Conservation (phyloP, 306 rosid genomes). For the Prunus davidiana region DNA sequence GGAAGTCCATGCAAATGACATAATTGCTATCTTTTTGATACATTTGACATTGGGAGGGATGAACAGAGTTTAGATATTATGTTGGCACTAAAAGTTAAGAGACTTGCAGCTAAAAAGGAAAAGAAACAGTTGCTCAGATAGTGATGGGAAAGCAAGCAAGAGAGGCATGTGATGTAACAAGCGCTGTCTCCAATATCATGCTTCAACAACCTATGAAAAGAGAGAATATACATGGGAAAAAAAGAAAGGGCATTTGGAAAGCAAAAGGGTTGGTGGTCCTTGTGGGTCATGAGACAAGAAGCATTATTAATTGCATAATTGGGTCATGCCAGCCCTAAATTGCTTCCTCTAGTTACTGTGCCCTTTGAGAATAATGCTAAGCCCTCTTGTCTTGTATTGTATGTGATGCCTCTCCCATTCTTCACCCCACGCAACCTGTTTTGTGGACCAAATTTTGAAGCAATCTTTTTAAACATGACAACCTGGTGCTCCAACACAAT, state of each 20-base stretch:
- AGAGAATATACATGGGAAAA: conserved; percentile 12
- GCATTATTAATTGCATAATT: conserved; percentile 38
- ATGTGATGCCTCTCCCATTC: background rate
- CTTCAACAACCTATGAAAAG: conserved; percentile 30
- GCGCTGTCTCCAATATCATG: conserved; percentile 28
- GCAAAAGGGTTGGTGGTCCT: conserved; percentile 18
- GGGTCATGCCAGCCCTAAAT: conserved; percentile 36
- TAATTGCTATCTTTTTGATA: background rate
- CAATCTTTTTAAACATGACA: conserved; percentile 32
- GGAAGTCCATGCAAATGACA: conserved; percentile 3
- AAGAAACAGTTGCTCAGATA: conserved; percentile 20
- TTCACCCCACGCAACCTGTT: conserved; percentile 7
- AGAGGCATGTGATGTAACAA: conserved; percentile 41
- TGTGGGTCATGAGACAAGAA: conserved; percentile 45
- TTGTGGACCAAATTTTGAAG: conserved; percentile 19
- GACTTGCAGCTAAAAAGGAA: conserved; percentile 14
- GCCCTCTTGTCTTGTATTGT: conserved; percentile 4
- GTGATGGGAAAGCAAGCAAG: conserved; percentile 22
- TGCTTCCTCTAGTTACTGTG: conserved; percentile 12
- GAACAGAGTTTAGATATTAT: conserved; percentile 24
- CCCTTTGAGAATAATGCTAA: conserved; percentile 7
- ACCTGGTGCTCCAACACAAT: conserved; percentile 25
- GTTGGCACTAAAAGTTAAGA: conserved; percentile 3
- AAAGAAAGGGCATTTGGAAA: conserved; percentile 8
- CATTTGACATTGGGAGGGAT: conserved; percentile 24